A percentile compares a stretch with the other conserved stretches of the same genome.
Evolutionary conservation across 2,329 filamentous ascomycete genomes (phyloP).

Genomic region (Simplicillium aogashimaense): DNA sequence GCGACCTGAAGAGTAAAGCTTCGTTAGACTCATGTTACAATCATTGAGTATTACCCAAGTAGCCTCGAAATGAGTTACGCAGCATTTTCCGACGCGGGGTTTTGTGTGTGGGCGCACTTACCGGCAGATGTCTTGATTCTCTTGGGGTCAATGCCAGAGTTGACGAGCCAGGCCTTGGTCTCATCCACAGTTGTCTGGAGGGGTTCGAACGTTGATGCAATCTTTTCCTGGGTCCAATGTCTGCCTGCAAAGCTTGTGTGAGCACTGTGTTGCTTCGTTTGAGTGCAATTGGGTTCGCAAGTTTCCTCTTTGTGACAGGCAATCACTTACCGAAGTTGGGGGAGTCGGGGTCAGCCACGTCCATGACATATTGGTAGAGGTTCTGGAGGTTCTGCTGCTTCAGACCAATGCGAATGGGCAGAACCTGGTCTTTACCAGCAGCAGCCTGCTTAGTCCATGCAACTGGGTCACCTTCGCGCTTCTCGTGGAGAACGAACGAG

Average conservation of each 20-base stretch:
- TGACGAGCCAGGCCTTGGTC: conserved; percentile 39
- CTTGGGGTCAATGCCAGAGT: conserved; percentile 30
- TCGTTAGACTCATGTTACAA: too few species aligned
- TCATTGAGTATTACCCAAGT: too few species aligned
- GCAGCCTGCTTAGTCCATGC: conserved; percentile 9
- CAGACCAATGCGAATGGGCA: conserved; percentile 10
- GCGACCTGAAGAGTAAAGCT: too few species aligned
- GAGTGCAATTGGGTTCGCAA: too few species aligned
- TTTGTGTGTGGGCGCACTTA: conserved; percentile 19
- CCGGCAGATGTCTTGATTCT: conserved; percentile 2
- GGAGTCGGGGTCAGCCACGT: conserved; percentile 24
- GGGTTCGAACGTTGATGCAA: conserved; percentile 29
- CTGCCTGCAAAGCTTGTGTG: conserved; percentile 16
- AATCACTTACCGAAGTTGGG: conserved; percentile 18
- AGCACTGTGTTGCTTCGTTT: background rate
- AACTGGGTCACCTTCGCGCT: conserved; percentile 7
- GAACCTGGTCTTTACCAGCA: conserved; percentile 6
- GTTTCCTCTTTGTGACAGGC: too few species aligned
- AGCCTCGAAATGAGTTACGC: too few species aligned
- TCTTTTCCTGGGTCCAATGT: conserved; percentile 30
- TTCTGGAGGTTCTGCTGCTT: conserved; percentile 10
- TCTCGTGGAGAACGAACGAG: conserved; percentile 8
- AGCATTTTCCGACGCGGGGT: too few species aligned
- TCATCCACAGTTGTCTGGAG: conserved; percentile 31
- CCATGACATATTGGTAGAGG: conserved; percentile 10